Evolutionary conservation across 2,329 filamentous ascomycete species (phyloP).

Genomic region (Aspergillus piperis): DNA sequence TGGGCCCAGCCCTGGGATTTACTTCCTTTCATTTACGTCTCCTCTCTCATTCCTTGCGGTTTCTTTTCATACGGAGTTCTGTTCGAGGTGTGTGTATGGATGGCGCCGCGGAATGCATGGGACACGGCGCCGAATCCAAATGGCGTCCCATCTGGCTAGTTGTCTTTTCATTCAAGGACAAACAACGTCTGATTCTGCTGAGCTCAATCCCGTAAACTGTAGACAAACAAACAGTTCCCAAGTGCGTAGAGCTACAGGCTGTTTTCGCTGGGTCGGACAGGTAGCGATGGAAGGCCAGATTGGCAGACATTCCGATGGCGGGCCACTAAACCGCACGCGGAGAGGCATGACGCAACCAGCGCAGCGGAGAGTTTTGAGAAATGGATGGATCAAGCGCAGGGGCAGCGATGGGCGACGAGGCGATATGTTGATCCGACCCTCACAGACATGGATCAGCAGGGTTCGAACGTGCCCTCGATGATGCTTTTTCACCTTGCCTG

Average conservation of each 20-base stretch:
- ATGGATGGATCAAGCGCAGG: not conserved
- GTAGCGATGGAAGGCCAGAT: not conserved
- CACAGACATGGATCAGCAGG: not conserved
- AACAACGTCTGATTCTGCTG: not conserved
- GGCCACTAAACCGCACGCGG: constrained; percentile 15
- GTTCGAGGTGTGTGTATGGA: not conserved
- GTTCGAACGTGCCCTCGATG: not conserved
- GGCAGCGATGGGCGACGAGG: not conserved
- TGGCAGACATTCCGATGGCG: constrained; percentile 10
- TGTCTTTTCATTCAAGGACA: not conserved
- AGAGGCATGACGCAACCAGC: constrained; percentile 16
- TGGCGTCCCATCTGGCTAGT: not conserved
- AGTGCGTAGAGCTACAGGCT: not conserved
- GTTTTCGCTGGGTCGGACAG: not conserved
- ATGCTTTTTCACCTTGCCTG: constrained; percentile 7
- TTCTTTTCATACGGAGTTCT: not conserved
- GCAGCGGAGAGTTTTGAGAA: not conserved
- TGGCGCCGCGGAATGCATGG: not conserved
- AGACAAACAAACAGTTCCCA: not conserved
- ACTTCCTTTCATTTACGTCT: not conserved
- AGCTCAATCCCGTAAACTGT: not conserved
- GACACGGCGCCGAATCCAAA: not conserved
- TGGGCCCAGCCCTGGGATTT: not conserved
- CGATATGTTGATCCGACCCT: not conserved
- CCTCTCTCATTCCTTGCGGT: not conserved